Conservation (phyloP, 129 eudicot genomes). For the Chrysanthemum makinoi region DNA sequence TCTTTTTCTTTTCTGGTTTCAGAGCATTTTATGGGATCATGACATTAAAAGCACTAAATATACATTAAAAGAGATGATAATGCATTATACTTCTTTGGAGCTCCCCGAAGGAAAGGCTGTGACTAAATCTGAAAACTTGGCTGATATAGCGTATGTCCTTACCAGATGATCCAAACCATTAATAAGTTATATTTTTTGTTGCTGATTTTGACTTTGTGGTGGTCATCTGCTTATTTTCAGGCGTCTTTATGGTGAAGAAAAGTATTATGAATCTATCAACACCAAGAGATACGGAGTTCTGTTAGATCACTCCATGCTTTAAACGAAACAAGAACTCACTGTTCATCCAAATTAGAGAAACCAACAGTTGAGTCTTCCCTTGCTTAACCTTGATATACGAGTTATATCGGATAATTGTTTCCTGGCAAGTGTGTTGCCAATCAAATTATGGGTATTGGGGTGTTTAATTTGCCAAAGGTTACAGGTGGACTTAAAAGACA, state of each 20-base stretch:
- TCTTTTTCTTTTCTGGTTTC: slow-evolving; percentile 26
- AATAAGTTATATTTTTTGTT: too few relatives aligned
- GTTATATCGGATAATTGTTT: not conserved
- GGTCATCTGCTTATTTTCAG: slow-evolving; percentile 41
- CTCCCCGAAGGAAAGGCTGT: slow-evolving; percentile 85
- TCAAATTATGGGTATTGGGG: not conserved
- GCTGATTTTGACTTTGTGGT: too few relatives aligned
- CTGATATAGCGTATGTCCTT: slow-evolving; percentile 71
- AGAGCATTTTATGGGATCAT: slow-evolving; percentile 92
- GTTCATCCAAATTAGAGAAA: not conserved
- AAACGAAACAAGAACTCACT: not conserved
- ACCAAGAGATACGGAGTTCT: slow-evolving; percentile 29
- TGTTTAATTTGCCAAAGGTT: slow-evolving; percentile 1
- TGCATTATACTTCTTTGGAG: slow-evolving; percentile 75
- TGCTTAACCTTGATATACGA: not conserved
- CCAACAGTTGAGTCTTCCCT: slow-evolving; percentile 15
- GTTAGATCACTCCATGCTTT: slow-evolving; percentile 32
- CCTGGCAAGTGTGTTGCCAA: not conserved
- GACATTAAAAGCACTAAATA: slow-evolving; percentile 77
- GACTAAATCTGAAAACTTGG: slow-evolving; percentile 68
- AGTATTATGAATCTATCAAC: slow-evolving; percentile 46
- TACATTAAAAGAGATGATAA: slow-evolving; percentile 86
- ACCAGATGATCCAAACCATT: too few relatives aligned
- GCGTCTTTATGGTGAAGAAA: slow-evolving; percentile 66
- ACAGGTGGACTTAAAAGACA: not conserved